These are phyloP conservation scores for Metschnikowia continentalis DNA, from an alignment of 805 yeast genomes.

Conservation along the genomic window DNA sequence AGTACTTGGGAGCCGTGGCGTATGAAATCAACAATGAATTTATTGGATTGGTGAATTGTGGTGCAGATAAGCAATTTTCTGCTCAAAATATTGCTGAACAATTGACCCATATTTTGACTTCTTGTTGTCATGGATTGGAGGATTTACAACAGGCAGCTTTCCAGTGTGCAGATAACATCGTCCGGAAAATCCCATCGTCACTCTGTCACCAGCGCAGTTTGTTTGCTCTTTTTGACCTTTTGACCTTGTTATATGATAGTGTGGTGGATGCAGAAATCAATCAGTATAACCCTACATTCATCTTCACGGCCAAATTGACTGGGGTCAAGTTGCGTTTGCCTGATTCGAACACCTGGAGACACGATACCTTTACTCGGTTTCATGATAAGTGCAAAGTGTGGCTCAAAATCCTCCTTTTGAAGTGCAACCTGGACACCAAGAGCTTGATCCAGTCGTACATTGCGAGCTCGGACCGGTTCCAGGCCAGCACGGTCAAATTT, in stretches of 20 bases:
- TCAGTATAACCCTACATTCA: slow-evolving; percentile 79
- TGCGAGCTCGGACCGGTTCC: slow-evolving; percentile 30
- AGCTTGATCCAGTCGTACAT: slow-evolving; percentile 76
- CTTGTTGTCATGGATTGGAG: slow-evolving; percentile 74
- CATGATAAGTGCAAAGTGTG: slow-evolving; percentile 60
- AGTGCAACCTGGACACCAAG: slow-evolving; percentile 70
- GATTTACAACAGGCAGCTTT: slow-evolving; percentile 77
- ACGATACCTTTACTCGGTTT: slow-evolving; percentile 56
- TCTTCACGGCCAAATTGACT: slow-evolving; percentile 44
- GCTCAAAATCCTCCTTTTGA: slow-evolving; percentile 55
- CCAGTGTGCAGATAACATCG: slow-evolving; percentile 66
- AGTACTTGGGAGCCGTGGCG: slow-evolving; percentile 62
- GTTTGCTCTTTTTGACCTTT: slow-evolving; percentile 75
- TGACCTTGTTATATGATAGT: slow-evolving; percentile 74
- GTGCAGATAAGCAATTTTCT: slow-evolving; percentile 53
- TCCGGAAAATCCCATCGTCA: slow-evolving; percentile 67
- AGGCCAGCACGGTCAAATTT: slow-evolving; percentile 45
- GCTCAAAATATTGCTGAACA: slow-evolving; percentile 60
- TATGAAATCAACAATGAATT: slow-evolving; percentile 55
- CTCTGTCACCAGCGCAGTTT: slow-evolving; percentile 71
- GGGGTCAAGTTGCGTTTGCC: slow-evolving; percentile 58
- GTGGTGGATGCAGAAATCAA: slow-evolving; percentile 78
- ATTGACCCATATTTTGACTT: slow-evolving; percentile 59
- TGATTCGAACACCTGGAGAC: slow-evolving; percentile 75
- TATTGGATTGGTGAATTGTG: slow-evolving; percentile 46